phyloP scores from a whole-genome alignment of 441 rosid genomes.

The Melastoma candidum region DNA sequence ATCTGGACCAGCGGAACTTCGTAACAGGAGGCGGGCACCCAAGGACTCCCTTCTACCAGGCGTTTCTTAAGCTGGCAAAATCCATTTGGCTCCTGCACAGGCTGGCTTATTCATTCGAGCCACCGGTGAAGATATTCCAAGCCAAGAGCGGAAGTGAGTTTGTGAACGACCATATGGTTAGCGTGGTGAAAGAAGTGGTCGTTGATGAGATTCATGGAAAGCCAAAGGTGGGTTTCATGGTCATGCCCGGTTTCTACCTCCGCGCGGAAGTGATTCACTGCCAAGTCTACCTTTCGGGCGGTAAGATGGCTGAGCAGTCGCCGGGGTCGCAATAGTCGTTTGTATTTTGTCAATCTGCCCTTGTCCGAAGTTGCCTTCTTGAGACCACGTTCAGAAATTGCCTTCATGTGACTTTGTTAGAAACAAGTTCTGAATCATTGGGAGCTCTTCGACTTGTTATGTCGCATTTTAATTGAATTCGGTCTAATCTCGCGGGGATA shows the following conservation, averaged over 20 bases:
- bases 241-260: slow-evolving; percentile 88
- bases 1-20: slow-evolving; percentile 74
- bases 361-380: too few relatives aligned
- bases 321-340: neutral
- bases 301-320: slow-evolving; percentile 59
- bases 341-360: too few relatives aligned
- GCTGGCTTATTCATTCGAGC: slow-evolving; percentile 80
- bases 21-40: slow-evolving; percentile 81
- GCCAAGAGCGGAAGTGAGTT: slow-evolving; percentile 75
- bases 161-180: slow-evolving; percentile 83
- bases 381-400: too few relatives aligned
- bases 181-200: slow-evolving; percentile 56
- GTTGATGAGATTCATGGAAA: slow-evolving; percentile 48
- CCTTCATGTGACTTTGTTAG: too few relatives aligned
- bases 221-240: slow-evolving; percentile 74
- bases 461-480: too few relatives aligned
- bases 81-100: slow-evolving; percentile 82
- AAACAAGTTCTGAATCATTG: too few relatives aligned
- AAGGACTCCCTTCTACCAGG: slow-evolving; percentile 92
- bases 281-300: slow-evolving; percentile 74
- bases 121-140: slow-evolving; percentile 67
- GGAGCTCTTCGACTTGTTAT: too few relatives aligned
- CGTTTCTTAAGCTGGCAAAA: slow-evolving; percentile 74
- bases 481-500: too few relatives aligned
- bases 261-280: slow-evolving; percentile 73